phyloP scores from a whole-genome alignment of 306 rosid genomes.

The Malus fusca region DNA sequence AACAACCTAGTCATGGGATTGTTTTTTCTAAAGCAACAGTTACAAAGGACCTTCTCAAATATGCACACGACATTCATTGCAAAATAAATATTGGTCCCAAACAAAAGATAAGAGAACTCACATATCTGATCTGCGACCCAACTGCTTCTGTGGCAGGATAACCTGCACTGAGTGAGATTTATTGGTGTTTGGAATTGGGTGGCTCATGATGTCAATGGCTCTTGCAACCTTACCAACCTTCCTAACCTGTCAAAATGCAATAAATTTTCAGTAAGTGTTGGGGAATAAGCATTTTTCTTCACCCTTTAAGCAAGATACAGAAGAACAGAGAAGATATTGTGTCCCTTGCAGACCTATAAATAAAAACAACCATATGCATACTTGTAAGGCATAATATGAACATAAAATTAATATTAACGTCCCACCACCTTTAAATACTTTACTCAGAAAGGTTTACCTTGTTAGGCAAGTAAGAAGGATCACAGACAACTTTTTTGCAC shows the following conservation, averaged over 20 bases:
- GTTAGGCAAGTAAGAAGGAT: constrained; percentile 82
- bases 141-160: constrained; percentile 90
- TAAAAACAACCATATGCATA: background rate
- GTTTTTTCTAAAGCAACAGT: background rate
- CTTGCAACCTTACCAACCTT: constrained; percentile 94
- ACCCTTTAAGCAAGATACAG: background rate
- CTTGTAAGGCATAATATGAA: background rate
- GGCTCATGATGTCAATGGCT: constrained; percentile 95
- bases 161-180: constrained; percentile 86
- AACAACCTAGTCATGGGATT: background rate
- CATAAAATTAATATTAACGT: background rate
- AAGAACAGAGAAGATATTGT: background rate
- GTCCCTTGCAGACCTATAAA: background rate
- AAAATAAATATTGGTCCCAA: background rate
- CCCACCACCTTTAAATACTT: background rate
- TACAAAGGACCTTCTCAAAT: background rate
- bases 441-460: constrained; percentile 42
- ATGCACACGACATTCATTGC: background rate
- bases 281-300: background rate
- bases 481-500: constrained; percentile 92
- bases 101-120: constrained; percentile 36
- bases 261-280: constrained; percentile 7
- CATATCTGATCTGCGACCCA: constrained; percentile 93
- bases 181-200: constrained; percentile 81
- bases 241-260: constrained; percentile 58